Base-by-base conservation (phyloP, 257 asterid species). In the Pogostemon cablin region DNA sequence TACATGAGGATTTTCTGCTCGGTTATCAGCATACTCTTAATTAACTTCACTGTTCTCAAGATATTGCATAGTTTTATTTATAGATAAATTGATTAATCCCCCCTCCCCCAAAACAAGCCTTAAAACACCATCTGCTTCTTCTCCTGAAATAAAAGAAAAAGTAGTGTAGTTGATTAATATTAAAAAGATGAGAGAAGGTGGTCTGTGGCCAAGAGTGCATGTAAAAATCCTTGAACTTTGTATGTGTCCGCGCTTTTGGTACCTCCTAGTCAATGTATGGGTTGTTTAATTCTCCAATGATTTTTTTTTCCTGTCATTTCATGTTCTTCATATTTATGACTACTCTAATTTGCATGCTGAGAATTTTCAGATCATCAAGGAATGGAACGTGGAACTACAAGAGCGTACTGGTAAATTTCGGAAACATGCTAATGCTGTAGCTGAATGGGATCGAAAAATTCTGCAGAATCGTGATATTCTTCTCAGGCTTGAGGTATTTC, bases 391-490 rank as follows among this genome's bases (percentile, higher is more conserved):
- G 58, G 99, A 95, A 83, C 90, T 95, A 44, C 98, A 89, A 77
- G 97, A 95, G 81, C 98, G 96, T 50, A 79, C 96, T 72, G 87
- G 87, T 9, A 91, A 86, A 73, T 95, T 95, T 78, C 88, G 86
- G 71, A 95, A 89, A 77, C 95, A 95, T 75, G 98, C 98, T 78
- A 89, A 83, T 84, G 97, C 95, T 61, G 86, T 95, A 59, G 99
- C 98, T 66, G 98, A 88, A 73, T 95, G 99, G 99, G 99, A 95
- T 79, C 87, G 85, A 49, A 86, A 91, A 81, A 88, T 95, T 81
- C 80, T 95, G 70, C 97, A 90, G 75, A 95, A 95, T 77, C 99
- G 99, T 50, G 96, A 91, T 74, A 84, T 95, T 77, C 97, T 95
- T 75, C 84, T 91, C 43, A 84, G 58, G 83, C 98, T 95, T 56